Base-by-base conservation (phyloP, 2,329 filamentous ascomycete species). In the Lizonia empirigonia region DNA sequence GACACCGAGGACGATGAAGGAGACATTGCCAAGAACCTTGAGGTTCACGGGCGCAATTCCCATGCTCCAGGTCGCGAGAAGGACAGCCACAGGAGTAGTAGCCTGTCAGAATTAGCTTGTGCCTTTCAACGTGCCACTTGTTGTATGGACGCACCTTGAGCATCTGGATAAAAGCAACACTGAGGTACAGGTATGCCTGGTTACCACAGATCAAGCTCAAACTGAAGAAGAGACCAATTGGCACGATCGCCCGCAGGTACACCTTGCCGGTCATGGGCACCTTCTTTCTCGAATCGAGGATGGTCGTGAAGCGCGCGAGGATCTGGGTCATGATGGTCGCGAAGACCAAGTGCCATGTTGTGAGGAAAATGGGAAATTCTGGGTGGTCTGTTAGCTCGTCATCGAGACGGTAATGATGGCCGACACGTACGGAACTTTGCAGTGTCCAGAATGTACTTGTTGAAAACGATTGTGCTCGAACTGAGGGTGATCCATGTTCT, bases 101-200 rank as follows among this genome's bases (percentile, higher is more conserved):
- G 94, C 94, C 90, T 92, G 59, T 24, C 5, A 24, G 9, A 32
- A 26, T 59, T 64, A 44, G 58, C 54, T 24, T 45, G 24, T 32
- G 33, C 16, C 18, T 22, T n/a, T 13, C 18, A 8, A 1, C n/a
- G 5, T 26, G 15, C 16, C 20, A 15, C 9, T 12, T 5, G 2
- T 24, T 6, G 18, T 15, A 29, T n/a, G 3, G 13, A 63, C 72
- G 29, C 63, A 91, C 88, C 89, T 97, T 97, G 75, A 97, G 86
- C 93, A 97, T 97, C 82, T 97, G 93, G 69, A 97, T 97, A 76
- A 97, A 97, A 54, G 93, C 89, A 52, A 97, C 93, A 62, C 89
- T 94, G 55, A 97, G 85, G 77, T 97, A 96, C 47, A 97, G 84
- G 73, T 97, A 97, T 65, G 93, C 91, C 77, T 96, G 78, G 80